Evolutionary conservation across 306 rosid genomes (phyloP).

Genomic region (Hylodesmum podocarpum): DNA sequence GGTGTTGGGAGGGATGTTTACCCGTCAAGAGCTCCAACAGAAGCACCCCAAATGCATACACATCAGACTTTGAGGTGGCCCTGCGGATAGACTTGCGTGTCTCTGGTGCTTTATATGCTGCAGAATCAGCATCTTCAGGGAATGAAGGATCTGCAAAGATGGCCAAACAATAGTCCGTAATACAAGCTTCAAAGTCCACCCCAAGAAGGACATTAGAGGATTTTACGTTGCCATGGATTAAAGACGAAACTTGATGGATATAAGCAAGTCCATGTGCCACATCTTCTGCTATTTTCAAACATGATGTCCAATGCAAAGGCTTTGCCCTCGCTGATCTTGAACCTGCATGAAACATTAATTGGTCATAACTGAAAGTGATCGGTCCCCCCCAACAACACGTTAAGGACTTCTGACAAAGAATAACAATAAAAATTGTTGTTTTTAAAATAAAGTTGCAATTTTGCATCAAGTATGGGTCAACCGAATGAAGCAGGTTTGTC

Average conservation of each 20-base stretch:
- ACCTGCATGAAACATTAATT: conserved; percentile 45
- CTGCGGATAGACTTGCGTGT: conserved; percentile 53
- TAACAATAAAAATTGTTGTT: neutral
- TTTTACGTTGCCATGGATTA: conserved; percentile 82
- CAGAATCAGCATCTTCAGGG: conserved; percentile 58
- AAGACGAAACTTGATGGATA: conserved; percentile 66
- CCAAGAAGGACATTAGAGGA: conserved; percentile 90
- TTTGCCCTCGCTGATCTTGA: conserved; percentile 80
- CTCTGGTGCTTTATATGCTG: conserved; percentile 76
- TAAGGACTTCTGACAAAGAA: neutral
- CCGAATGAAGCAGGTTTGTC: neutral
- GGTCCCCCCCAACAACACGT: neutral
- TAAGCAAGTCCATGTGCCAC: conserved; percentile 89
- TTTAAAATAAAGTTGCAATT: neutral
- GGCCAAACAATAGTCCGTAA: conserved; percentile 74
- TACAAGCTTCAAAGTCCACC: conserved; percentile 82
- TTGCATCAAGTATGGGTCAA: neutral
- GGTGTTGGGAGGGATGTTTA: conserved; percentile 84
- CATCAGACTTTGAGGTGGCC: conserved; percentile 67
- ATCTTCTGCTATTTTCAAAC: conserved; percentile 95
- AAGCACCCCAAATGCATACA: conserved; percentile 75
- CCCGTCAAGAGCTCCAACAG: conserved; percentile 89
- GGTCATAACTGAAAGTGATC: neutral
- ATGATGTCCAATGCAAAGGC: conserved; percentile 98
- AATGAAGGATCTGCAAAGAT: conserved; percentile 51